Evolutionary conservation across 108 stramenopile species (phyloP).

Genomic region (Craspedostauros australis): DNA sequence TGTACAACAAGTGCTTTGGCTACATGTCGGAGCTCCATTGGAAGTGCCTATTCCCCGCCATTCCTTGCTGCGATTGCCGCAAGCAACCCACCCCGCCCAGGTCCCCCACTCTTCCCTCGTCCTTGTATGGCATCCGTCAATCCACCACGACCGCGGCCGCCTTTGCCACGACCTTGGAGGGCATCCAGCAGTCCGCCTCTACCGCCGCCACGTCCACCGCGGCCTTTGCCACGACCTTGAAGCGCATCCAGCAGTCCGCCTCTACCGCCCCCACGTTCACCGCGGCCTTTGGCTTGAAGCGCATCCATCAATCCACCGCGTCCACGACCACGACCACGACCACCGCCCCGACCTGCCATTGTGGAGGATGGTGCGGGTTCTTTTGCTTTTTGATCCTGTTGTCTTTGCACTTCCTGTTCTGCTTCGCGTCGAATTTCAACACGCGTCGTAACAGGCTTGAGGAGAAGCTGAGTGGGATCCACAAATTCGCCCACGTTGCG

Average conservation of each 20-base stretch:
- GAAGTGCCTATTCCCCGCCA: too few relatives aligned
- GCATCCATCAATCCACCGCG: neutral
- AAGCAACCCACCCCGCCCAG: too few relatives aligned
- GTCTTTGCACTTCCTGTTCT: neutral
- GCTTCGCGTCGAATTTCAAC: neutral
- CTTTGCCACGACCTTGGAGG: slow-evolving; percentile 3
- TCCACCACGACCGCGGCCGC: too few relatives aligned
- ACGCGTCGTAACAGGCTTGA: neutral
- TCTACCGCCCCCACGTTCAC: neutral
- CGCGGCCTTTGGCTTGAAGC: neutral
- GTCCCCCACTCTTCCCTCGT: too few relatives aligned
- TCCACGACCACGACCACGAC: neutral
- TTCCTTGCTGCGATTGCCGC: too few relatives aligned
- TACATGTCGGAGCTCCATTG: too few relatives aligned
- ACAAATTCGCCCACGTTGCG: slow-evolving; percentile 5
- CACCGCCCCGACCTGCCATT: neutral
- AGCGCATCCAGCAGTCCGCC: neutral
- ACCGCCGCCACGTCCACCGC: neutral
- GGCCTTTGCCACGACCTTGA: neutral
- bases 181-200: slow-evolving; percentile 13
- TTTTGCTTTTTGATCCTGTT: neutral
- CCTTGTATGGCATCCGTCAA: too few relatives aligned
- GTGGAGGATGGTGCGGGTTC: neutral
- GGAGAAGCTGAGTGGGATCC: too few relatives aligned
- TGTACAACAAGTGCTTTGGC: too few relatives aligned